These are phyloP conservation scores for Neurospora sp. DNA, from an alignment of 495 filamentous ascomycete genomes.

Conservation along the genomic window DNA sequence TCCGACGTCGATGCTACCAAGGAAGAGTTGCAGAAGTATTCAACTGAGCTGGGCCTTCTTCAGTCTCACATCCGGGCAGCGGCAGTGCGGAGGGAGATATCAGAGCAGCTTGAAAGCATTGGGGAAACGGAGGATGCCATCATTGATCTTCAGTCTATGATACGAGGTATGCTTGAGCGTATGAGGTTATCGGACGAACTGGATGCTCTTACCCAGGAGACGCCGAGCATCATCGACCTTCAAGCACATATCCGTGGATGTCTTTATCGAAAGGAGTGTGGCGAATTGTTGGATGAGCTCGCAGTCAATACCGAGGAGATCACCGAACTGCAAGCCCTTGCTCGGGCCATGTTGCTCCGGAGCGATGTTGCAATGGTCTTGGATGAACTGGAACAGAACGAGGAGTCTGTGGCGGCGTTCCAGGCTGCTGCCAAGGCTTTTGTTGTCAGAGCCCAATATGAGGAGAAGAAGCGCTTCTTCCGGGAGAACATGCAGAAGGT, in stretches of 20 bases:
- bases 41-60: constrained; percentile 24
- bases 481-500: constrained; percentile 97
- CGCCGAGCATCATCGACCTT: constrained; percentile 47
- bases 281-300: constrained; percentile 46
- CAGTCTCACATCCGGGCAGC: constrained; percentile 35
- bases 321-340: constrained; percentile 57
- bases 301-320: constrained; percentile 47
- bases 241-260: constrained; percentile 64
- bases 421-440: constrained; percentile 68
- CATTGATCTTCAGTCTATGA: constrained; percentile 33
- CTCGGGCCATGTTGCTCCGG: constrained; percentile 70
- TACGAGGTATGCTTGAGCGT: constrained; percentile 44
- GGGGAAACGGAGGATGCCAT: constrained; percentile 30
- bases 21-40: constrained; percentile 28
- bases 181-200: constrained; percentile 37
- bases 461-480: constrained; percentile 79
- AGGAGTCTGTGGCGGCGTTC: constrained; percentile 59
- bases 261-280: constrained; percentile 42
- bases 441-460: constrained; percentile 63
- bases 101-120: constrained; percentile 32
- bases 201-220: constrained; percentile 50
- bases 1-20: constrained; percentile 26
- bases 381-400: constrained; percentile 67
- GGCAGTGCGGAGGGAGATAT: constrained; percentile 38
- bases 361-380: constrained; percentile 59